Conservation (phyloP, 2,329 filamentous ascomycete species). For the Paracoccidioides lutzii region DNA sequence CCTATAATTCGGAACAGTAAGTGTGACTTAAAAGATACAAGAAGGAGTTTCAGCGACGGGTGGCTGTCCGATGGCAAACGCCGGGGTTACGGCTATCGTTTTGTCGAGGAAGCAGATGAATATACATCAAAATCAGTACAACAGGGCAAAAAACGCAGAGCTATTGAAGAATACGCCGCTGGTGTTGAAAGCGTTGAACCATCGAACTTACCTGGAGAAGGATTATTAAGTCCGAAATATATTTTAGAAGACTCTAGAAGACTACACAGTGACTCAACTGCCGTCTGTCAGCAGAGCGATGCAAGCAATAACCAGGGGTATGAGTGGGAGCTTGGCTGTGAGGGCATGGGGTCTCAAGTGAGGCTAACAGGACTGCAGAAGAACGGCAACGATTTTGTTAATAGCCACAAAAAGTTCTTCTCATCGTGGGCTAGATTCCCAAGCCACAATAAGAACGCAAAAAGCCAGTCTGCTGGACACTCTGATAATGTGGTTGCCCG, state of each 20-base stretch:
- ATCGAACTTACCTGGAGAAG: not conserved
- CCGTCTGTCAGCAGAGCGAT: not conserved
- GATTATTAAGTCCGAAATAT: not conserved
- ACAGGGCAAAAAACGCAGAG: not conserved
- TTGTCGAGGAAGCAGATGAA: slow-evolving; percentile 17
- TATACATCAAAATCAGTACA: not conserved
- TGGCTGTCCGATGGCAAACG: slow-evolving; percentile 32
- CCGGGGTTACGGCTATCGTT: slow-evolving; percentile 28
- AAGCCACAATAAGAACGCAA: slow-evolving; percentile 10
- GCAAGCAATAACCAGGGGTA: no score
- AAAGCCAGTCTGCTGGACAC: slow-evolving; percentile 9
- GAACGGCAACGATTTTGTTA: not conserved
- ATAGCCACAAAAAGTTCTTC: slow-evolving; percentile 1
- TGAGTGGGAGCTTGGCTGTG: not conserved
- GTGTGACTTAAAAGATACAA: not conserved
- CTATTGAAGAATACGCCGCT: not conserved
- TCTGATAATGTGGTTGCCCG: slow-evolving; percentile 12
- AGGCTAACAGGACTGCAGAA: not conserved
- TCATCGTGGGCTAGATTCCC: slow-evolving; percentile 15
- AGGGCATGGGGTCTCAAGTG: not conserved
- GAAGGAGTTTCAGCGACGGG: slow-evolving; percentile 21
- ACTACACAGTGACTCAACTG: not conserved
- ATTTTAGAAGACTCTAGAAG: not conserved
- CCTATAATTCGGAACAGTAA: not conserved
- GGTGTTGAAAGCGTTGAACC: not conserved